A percentile compares a stretch with the other conserved stretches of the same genome.
phyloP scores from a whole-genome alignment of 2,329 filamentous ascomycete genomes.

The Colletotrichum magnum region DNA sequence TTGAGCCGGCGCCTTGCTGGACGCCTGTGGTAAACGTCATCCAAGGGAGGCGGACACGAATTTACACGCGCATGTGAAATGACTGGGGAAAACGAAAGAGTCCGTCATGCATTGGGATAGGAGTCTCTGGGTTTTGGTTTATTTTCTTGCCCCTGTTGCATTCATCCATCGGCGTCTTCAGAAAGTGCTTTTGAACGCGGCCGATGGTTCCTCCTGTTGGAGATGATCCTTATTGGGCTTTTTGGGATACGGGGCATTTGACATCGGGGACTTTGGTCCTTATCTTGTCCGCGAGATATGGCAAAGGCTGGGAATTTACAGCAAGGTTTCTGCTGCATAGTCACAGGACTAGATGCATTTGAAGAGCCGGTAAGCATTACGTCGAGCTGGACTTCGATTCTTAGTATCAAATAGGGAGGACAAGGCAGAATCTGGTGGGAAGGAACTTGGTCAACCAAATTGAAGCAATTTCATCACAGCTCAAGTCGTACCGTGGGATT shows the following conservation, averaged over 20 bases:
- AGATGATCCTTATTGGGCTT: slow-evolving; percentile 9
- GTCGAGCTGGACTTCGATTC: neutral
- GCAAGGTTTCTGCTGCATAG: neutral
- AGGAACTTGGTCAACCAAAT: neutral
- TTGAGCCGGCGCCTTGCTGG: slow-evolving; percentile 58
- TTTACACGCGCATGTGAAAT: slow-evolving; percentile 22
- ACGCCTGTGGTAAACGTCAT: slow-evolving; percentile 42
- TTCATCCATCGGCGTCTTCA: slow-evolving; percentile 36
- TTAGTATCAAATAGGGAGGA: neutral
- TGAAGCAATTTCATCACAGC: neutral
- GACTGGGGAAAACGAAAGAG: slow-evolving; percentile 22
- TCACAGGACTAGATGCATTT: neutral
- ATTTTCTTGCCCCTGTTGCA: neutral
- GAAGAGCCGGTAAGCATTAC: neutral
- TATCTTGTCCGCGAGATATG: neutral
- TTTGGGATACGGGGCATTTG: neutral
- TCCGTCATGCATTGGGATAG: slow-evolving; percentile 35
- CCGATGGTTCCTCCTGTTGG: slow-evolving; percentile 27
- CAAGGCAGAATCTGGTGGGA: neutral
- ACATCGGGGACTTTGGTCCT: slow-evolving; percentile 2
- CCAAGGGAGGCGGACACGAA: neutral
- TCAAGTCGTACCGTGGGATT: no score
- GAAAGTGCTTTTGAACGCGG: slow-evolving; percentile 30
- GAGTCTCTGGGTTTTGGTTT: slow-evolving; percentile 24
- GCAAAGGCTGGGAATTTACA: neutral